phyloP scores from a whole-genome alignment of 352 stramenopile genomes.

The Phytopythium mirpurense region DNA sequence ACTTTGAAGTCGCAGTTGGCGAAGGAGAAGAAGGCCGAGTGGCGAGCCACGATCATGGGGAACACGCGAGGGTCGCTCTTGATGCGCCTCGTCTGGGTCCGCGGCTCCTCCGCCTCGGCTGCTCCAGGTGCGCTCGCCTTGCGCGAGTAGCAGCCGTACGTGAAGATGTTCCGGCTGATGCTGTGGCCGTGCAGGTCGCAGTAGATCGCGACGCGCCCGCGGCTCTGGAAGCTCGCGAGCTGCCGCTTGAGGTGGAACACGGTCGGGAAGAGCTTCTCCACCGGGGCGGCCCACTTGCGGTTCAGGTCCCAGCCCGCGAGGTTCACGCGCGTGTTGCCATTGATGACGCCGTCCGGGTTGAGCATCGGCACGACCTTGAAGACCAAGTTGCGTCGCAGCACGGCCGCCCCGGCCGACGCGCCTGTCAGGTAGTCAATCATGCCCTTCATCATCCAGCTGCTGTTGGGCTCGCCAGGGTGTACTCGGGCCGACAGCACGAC shows the following conservation, averaged over 20 bases:
- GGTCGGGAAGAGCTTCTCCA: conserved; percentile 79
- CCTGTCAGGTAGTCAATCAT: conserved; percentile 88
- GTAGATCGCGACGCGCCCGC: conserved; percentile 68
- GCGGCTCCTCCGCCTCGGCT: background rate
- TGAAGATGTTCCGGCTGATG: conserved; percentile 84
- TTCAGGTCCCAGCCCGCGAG: conserved; percentile 83
- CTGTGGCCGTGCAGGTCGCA: conserved; percentile 83
- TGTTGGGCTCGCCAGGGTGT: conserved; percentile 86
- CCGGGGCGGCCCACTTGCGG: conserved; percentile 69
- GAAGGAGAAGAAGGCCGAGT: conserved; percentile 75
- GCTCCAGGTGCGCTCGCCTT: conserved; percentile 12
- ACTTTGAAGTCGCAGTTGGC: conserved; percentile 88
- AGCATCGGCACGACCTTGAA: conserved; percentile 93
- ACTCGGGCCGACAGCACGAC: conserved; percentile 87
- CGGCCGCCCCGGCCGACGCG: conserved; percentile 38
- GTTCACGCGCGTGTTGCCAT: conserved; percentile 88
- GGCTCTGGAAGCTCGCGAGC: conserved; percentile 50
- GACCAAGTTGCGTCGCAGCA: conserved; percentile 77
- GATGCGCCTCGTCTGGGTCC: conserved; percentile 10
- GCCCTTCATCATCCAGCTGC: conserved; percentile 92
- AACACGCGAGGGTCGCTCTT: conserved; percentile 71
- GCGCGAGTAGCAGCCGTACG: conserved; percentile 67
- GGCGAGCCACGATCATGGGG: conserved; percentile 70
- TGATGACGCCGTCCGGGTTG: conserved; percentile 90
- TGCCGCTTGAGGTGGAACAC: conserved; percentile 76